Conservation (phyloP, 805 yeast genomes). For the Helenozyma rhizophorensis region DNA sequence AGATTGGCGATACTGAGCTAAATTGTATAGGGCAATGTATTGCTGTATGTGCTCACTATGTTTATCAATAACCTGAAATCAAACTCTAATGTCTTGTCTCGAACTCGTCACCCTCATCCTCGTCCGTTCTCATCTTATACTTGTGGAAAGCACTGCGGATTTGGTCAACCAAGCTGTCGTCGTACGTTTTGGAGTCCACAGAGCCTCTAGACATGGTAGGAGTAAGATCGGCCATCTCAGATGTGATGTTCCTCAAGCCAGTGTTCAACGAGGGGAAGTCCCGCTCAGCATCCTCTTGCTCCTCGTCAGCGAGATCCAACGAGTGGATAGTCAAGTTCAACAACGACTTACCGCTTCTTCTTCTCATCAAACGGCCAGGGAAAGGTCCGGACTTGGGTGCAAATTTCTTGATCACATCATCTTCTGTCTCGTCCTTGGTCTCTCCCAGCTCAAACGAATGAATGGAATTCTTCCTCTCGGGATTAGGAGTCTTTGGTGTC, state of each 20-base stretch:
- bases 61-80: too few species aligned
- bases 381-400: conserved; percentile 45
- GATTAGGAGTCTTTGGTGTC: conserved; percentile 16
- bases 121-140: conserved; percentile 23
- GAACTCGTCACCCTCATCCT: conserved; percentile 41
- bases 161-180: conserved; percentile 31
- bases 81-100: conserved; percentile 37
- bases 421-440: conserved; percentile 17
- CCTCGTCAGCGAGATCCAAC: conserved; percentile 63
- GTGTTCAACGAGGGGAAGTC: conserved; percentile 7
- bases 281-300: conserved; percentile 37
- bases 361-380: conserved; percentile 54
- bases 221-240: conserved; percentile 17
- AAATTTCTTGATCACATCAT: conserved; percentile 34
- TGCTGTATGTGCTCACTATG: too few species aligned
- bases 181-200: conserved; percentile 24
- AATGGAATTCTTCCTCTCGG: conserved; percentile 26
- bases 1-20: too few species aligned
- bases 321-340: conserved; percentile 64
- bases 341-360: conserved; percentile 72
- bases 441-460: conserved; percentile 16
- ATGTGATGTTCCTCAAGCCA: conserved; percentile 19
- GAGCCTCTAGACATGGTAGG: conserved; percentile 23
- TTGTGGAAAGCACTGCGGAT: conserved; percentile 34
- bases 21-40: too few species aligned